These are phyloP conservation scores for Nicotiana tomentosiformis DNA, from an alignment of 257 asterid genomes.

Conservation along the genomic window DNA sequence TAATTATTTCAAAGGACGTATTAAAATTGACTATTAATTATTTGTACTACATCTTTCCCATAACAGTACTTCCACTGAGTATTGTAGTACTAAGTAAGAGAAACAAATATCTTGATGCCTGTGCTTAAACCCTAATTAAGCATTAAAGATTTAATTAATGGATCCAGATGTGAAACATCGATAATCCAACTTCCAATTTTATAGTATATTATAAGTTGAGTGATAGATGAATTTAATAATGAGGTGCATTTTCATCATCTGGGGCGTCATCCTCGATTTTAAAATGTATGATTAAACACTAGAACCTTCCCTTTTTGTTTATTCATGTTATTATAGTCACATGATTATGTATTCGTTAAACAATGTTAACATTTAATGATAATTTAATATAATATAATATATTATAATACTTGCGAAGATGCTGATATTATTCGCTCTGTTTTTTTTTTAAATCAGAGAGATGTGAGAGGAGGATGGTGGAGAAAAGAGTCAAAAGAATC, in stretches of 20 bases:
- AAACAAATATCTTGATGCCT: constrained; percentile 4
- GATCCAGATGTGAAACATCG: constrained; percentile 20
- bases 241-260: constrained; percentile 43
- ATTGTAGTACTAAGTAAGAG: constrained; percentile 7
- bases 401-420: background rate
- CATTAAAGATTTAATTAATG: constrained; percentile 1
- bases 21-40: background rate
- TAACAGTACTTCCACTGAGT: background rate
- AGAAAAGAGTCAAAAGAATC: background rate
- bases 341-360: background rate
- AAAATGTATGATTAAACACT: background rate
- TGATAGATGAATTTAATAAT: constrained; percentile 6
- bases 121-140: constrained; percentile 7
- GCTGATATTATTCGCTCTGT: background rate
- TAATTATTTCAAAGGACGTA: background rate
- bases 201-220: constrained; percentile 10
- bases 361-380: background rate
- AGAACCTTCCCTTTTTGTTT: constrained; percentile 22
- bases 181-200: constrained; percentile 19
- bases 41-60: background rate
- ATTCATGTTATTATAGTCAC: constrained; percentile 6
- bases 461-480: background rate
- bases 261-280: constrained; percentile 50
- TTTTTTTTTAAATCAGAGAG: background rate
- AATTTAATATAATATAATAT: background rate